Evolutionary conservation across 495 filamentous ascomycete species (phyloP).

Genomic region (Bryoglossum gracile): DNA sequence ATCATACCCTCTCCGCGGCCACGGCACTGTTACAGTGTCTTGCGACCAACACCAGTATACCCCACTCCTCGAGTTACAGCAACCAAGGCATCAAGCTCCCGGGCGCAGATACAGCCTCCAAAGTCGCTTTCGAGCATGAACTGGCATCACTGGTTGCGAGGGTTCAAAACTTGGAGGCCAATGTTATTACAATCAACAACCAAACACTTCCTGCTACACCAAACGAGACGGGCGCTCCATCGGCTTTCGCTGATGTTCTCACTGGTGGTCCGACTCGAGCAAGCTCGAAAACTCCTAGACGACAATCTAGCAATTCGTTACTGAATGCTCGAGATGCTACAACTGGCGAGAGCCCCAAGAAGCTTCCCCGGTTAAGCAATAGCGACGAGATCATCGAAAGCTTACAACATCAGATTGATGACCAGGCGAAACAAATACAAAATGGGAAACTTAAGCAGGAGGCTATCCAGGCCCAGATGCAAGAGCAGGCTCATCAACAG

Average conservation of each 20-base stretch:
- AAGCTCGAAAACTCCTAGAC: slow-evolving; percentile 13
- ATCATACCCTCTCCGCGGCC: slow-evolving; percentile 49
- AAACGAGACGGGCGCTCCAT: slow-evolving; percentile 45
- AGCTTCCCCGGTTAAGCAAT: slow-evolving; percentile 45
- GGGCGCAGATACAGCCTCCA: slow-evolving; percentile 54
- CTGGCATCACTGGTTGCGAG: slow-evolving; percentile 59
- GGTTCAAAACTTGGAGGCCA: slow-evolving; percentile 61
- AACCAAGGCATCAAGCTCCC: slow-evolving; percentile 39
- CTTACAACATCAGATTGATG: slow-evolving; percentile 66
- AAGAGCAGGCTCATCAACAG: slow-evolving; percentile 55
- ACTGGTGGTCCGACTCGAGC: slow-evolving; percentile 20
- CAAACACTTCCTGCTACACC: slow-evolving; percentile 53
- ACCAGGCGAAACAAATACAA: slow-evolving; percentile 71
- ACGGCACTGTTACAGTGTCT: slow-evolving; percentile 56
- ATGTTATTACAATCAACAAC: slow-evolving; percentile 49
- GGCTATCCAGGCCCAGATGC: slow-evolving; percentile 58
- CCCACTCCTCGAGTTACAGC: slow-evolving; percentile 5
- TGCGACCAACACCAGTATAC: slow-evolving; percentile 37
- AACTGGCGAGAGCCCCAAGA: slow-evolving; percentile 33
- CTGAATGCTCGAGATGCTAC: slow-evolving; percentile 29
- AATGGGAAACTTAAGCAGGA: slow-evolving; percentile 64
- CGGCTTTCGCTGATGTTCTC: slow-evolving; percentile 43
- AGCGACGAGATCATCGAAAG: slow-evolving; percentile 66
- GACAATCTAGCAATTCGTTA: slow-evolving; percentile 11
- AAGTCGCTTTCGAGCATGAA: slow-evolving; percentile 62